Percentiles rank a stretch among this genome's conserved stretches.
These are phyloP conservation scores for Globisporangium irregulare DNA, from an alignment of 352 stramenopile genomes.

Conservation along the genomic window DNA sequence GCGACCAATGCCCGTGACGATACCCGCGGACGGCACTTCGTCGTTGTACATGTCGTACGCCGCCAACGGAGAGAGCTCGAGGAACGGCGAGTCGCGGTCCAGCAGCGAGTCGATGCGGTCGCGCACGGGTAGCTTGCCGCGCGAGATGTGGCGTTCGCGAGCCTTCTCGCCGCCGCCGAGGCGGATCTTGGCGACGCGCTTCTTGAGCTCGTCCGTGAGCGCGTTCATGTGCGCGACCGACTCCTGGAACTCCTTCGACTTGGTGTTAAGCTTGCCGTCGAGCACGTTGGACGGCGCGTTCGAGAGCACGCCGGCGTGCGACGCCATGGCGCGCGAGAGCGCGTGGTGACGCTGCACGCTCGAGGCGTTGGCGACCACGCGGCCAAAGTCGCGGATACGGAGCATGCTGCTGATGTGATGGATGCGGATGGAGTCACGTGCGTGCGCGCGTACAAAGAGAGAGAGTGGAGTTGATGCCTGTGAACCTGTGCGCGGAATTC, in stretches of 20 bases:
- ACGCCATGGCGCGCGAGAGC: constrained; percentile 25
- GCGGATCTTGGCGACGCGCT: constrained; percentile 38
- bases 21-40: constrained; percentile 79
- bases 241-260: constrained; percentile 54
- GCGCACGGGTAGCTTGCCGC: constrained; percentile 82
- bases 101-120: constrained; percentile 95
- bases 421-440: neutral
- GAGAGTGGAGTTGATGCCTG: neutral
- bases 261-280: constrained; percentile 59
- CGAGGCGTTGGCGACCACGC: constrained; percentile 7
- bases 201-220: constrained; percentile 44
- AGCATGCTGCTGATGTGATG: constrained; percentile 1
- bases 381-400: constrained; percentile 15
- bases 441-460: neutral
- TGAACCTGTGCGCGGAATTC: neutral
- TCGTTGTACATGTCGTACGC: constrained; percentile 84
- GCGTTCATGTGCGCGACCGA: constrained; percentile 55
- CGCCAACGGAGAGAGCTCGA: constrained; percentile 93
- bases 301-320: constrained; percentile 33
- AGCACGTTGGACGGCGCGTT: constrained; percentile 47
- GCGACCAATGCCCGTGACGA: constrained; percentile 89
- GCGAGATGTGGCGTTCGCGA: constrained; percentile 62
- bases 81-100: constrained; percentile 93
- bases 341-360: constrained; percentile 1
- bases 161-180: constrained; percentile 68